Evolutionary conservation across 352 stramenopile genomes (phyloP).

Genomic region (Globisporangium splendens): DNA sequence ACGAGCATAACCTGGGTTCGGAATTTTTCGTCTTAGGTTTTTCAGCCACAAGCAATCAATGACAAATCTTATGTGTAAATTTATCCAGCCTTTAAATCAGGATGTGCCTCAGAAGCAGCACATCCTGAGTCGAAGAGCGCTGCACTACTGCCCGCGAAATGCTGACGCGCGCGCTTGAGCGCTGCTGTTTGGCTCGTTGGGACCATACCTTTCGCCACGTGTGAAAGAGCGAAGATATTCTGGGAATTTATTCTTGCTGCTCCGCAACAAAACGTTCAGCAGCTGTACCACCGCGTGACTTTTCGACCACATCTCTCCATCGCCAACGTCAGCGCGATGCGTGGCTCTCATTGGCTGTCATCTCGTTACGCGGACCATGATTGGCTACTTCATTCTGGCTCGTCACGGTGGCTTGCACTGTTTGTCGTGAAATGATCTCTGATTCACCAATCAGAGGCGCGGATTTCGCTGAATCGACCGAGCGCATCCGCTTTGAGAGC

Average conservation of each 20-base stretch:
- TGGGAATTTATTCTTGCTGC: conserved; percentile 3
- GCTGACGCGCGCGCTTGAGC: conserved; percentile 2
- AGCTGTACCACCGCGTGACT: neutral
- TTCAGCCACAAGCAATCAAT: no score
- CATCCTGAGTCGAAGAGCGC: neutral
- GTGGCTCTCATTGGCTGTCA: conserved; percentile 1
- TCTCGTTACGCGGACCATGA: neutral
- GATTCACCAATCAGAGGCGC: neutral
- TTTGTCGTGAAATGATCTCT: neutral
- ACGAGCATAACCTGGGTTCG: neutral
- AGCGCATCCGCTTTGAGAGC: neutral
- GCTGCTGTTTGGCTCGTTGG: conserved; percentile 4
- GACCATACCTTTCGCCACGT: neutral
- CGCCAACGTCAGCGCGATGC: neutral
- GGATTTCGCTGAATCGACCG: neutral
- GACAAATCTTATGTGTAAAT: no score
- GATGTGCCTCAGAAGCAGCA: neutral
- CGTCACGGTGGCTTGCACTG: neutral
- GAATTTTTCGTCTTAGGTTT: no score
- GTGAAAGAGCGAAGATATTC: conserved; percentile 3
- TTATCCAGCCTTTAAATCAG: neutral
- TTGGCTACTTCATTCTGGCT: neutral
- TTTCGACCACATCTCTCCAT: neutral
- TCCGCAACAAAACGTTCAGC: conserved; percentile 1
- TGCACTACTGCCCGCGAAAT: neutral